Evolutionary conservation across 306 rosid genomes (phyloP).

Genomic region (Glycine soja): DNA sequence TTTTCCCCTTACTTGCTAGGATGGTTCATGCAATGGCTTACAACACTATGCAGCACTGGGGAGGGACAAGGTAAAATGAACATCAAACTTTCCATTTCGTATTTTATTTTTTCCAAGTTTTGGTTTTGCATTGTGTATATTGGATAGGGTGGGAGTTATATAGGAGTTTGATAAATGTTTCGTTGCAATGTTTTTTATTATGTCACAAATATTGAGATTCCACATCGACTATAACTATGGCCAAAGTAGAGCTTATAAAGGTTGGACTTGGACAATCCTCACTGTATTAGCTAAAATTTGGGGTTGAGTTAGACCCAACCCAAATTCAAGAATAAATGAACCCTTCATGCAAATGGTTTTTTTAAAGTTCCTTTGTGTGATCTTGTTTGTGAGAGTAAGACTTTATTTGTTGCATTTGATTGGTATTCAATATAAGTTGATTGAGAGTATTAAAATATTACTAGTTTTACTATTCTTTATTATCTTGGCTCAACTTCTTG

Average conservation of each 20-base stretch:
- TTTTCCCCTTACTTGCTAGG: constrained; percentile 59
- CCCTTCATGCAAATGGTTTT: constrained; percentile 16
- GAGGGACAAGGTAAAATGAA: constrained; percentile 83
- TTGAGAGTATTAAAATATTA: background rate
- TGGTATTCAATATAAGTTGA: background rate
- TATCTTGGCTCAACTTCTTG: background rate
- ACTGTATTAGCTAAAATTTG: background rate
- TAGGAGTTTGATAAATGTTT: constrained; percentile 14
- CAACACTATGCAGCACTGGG: constrained; percentile 99
- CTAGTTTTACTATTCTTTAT: background rate
- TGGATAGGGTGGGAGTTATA: background rate
- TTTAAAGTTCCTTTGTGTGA: background rate
- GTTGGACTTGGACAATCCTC: background rate
- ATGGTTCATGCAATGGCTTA: constrained; percentile 99
- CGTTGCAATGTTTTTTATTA: background rate
- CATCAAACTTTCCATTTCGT: background rate
- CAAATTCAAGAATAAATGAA: background rate
- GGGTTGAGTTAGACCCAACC: background rate
- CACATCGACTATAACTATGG: background rate
- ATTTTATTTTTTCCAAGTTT: background rate
- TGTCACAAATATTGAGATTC: background rate
- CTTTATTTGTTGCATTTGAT: background rate
- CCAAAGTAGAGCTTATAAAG: background rate
- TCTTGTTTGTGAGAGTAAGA: background rate
- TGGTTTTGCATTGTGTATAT: constrained; percentile 6